Percentiles rank a stretch among this genome's conserved stretches.
These are phyloP conservation scores for Cymbidium sinense DNA, from an alignment of 106 monocot species.

Conservation along the genomic window DNA sequence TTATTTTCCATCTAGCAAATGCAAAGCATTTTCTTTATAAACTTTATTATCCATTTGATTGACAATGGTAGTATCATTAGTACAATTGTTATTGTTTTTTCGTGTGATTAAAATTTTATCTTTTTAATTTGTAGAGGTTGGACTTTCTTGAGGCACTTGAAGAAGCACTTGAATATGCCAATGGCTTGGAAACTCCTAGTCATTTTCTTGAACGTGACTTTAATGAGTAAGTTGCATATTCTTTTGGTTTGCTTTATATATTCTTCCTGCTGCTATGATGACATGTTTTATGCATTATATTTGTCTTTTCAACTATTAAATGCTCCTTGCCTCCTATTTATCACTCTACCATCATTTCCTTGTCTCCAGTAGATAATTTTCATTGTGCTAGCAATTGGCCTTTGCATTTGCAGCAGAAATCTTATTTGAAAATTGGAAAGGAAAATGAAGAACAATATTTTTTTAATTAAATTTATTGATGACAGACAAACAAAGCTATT, in stretches of 20 bases:
- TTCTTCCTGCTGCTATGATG: neutral
- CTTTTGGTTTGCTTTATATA: neutral
- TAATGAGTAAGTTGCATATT: slow-evolving; percentile 37
- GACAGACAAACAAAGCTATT: too few species aligned
- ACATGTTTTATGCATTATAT: neutral
- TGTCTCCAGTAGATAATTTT: neutral
- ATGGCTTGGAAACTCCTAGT: neutral
- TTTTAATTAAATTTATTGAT: too few species aligned
- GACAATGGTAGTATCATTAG: neutral
- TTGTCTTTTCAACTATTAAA: neutral
- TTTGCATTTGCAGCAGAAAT: too few species aligned
- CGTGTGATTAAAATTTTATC: slow-evolving; percentile 1
- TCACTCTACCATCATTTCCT: neutral
- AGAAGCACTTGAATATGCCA: slow-evolving; percentile 21
- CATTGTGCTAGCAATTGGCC: neutral
- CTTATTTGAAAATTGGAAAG: too few species aligned
- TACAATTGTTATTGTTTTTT: neutral
- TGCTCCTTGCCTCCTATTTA: neutral
- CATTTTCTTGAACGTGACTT: slow-evolving; percentile 40
- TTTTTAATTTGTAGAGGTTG: slow-evolving; percentile 29
- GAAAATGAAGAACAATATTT: too few species aligned
- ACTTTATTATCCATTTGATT: neutral
- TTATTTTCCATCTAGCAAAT: neutral
- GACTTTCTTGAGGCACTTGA: slow-evolving; percentile 53
- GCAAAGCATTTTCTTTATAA: neutral